Base-by-base conservation (phyloP, 495 filamentous ascomycete genomes). In the Coniosporium apollinis region DNA sequence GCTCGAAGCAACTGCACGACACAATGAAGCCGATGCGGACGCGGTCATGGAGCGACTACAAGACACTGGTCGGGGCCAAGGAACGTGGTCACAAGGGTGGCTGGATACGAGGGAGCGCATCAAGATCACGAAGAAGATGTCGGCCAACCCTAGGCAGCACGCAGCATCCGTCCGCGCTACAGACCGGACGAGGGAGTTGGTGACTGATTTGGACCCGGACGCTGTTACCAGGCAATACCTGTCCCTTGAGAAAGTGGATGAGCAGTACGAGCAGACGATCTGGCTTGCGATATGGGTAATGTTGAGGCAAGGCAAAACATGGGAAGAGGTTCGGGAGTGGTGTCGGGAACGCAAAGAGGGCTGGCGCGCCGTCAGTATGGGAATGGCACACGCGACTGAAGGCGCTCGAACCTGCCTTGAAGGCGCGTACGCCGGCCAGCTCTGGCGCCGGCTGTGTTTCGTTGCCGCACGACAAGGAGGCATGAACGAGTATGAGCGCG, bases 141-240 rank as follows among this genome's bases (percentile, higher is more conserved):
- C n/a, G n/a, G n/a, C n/a, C n/a, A n/a, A n/a, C n/a, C n/a, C n/a
- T n/a, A 60, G 71, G 24, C 54, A 67, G 55, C 62, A 69, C 67
- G 29, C 30, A 3, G 34, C 59, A 29, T 58, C 69, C 24, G 65
- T 61, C 30, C 62, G 75, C 18, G 60, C 68, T 24, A 62, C 65
- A 36, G 70, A 73, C 19, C 61, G 65, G 21, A 72, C 73, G 25
- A 67, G 72, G 51, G 50, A 69, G 4, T 48, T 94, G 3, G 66
- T 94, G 29, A 91, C 83, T n/a, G 81, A 93, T 48, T 63, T 99
- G 17, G 89, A 99, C 42, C 91, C 91, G 4, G 89, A 99, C 66
- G 82, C 86, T 4, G 63, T 75, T 10, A 74, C 72, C 24, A 72
- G 89, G 33, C 85, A 96, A 56, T 64, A 64, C 19, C 70, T 75